Percentiles rank a stretch among this genome's conserved stretches.
Evolutionary conservation across 1,284 basidiomycete genomes (phyloP).

Genomic region (Afroboletus lepidellus): DNA sequence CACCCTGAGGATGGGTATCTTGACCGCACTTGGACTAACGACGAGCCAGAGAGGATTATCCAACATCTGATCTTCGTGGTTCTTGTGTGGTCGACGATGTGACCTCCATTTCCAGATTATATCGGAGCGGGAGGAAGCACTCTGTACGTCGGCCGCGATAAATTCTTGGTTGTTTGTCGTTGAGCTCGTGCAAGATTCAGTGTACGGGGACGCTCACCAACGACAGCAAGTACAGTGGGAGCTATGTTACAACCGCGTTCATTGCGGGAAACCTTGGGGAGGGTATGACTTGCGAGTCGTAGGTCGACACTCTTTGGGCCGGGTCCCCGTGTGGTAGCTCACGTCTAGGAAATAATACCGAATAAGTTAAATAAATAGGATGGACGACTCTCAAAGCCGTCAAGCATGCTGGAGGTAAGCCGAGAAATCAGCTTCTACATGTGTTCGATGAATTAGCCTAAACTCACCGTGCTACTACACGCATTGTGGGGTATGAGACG

Average conservation of each 20-base stretch:
- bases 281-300: not conserved
- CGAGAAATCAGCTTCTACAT: slow-evolving; percentile 2
- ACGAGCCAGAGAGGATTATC: not conserved
- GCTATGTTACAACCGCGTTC: slow-evolving; percentile 6
- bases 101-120: not conserved
- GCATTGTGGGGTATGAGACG: not conserved
- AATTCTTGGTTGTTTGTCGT: slow-evolving; percentile 70
- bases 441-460: not conserved
- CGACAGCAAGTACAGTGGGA: slow-evolving; percentile 36
- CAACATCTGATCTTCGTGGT: not conserved
- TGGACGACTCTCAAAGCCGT: slow-evolving; percentile 6
- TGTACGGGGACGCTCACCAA: slow-evolving; percentile 29
- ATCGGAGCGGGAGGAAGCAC: not conserved
- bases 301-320: not conserved
- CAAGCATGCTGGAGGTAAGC: slow-evolving; percentile 2
- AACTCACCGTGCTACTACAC: slow-evolving; percentile 1
- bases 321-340: not conserved
- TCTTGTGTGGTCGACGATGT: not conserved
- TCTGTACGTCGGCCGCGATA: slow-evolving; percentile 85
- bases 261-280: slow-evolving; percentile 5
- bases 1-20: not conserved
- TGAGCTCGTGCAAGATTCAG: not conserved
- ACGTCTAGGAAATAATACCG: slow-evolving; percentile 6
- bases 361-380: slow-evolving; percentile 12
- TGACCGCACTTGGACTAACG: not conserved